These are phyloP conservation scores for Linum lewisii DNA, from an alignment of 345 rosid genomes.

Conservation along the genomic window DNA sequence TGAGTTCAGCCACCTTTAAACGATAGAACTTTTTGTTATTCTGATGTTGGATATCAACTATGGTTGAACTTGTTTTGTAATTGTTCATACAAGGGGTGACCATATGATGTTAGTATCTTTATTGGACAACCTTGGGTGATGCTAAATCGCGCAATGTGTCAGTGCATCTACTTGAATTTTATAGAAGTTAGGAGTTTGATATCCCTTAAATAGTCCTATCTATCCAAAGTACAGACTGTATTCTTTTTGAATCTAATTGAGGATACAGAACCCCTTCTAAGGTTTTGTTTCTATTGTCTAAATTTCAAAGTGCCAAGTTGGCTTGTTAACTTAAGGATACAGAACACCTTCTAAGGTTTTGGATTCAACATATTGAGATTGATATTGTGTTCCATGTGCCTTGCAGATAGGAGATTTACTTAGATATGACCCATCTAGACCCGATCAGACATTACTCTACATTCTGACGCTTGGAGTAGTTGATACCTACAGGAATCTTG, in stretches of 20 bases:
- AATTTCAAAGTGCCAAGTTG: not conserved
- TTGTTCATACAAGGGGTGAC: too few relatives aligned
- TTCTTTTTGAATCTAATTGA: not conserved
- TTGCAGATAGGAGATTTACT: slow-evolving; percentile 81
- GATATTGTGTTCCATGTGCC: slow-evolving; percentile 2
- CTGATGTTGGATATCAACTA: not conserved
- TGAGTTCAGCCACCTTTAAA: not conserved
- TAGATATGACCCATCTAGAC: slow-evolving; percentile 50
- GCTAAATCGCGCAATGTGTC: too few relatives aligned
- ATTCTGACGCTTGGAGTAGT: slow-evolving; percentile 85
- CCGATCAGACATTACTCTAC: slow-evolving; percentile 76
- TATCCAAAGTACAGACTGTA: too few relatives aligned
- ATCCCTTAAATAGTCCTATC: not conserved
- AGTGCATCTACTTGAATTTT: too few relatives aligned
- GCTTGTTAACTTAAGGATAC: not conserved
- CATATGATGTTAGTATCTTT: not conserved
- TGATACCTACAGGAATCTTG: slow-evolving; percentile 65
- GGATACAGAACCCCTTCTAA: not conserved
- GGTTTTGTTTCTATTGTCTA: not conserved
- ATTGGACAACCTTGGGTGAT: not conserved
- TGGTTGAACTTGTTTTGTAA: too few relatives aligned
- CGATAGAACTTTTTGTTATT: too few relatives aligned
- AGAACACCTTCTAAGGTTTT: too few relatives aligned
- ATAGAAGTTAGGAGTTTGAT: not conserved
- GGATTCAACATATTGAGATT: not conserved